These are phyloP conservation scores for Nakazawaea anatomiae DNA, from an alignment of 805 yeast genomes.

Conservation along the genomic window DNA sequence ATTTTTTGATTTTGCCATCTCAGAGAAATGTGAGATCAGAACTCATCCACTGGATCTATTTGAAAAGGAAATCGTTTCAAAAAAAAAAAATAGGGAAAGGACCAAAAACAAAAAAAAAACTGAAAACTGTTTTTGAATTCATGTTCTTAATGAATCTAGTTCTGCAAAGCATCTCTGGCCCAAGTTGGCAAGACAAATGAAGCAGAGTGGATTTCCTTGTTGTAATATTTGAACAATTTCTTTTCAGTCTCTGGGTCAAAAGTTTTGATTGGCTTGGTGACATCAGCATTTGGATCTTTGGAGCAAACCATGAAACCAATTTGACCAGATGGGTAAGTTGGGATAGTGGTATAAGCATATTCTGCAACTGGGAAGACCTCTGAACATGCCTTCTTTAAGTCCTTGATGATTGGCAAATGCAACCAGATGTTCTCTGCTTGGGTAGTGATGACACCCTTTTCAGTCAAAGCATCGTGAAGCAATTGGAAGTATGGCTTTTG, in stretches of 20 bases:
- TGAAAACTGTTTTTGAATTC: slow-evolving; percentile 6
- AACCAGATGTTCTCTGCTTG: slow-evolving; percentile 83
- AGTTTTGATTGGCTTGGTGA: slow-evolving; percentile 47
- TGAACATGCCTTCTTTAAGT: slow-evolving; percentile 41
- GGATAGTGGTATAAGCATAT: slow-evolving; percentile 77
- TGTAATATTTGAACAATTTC: slow-evolving; percentile 57
- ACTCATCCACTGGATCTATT: neutral
- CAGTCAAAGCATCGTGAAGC: slow-evolving; percentile 54
- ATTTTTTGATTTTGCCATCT: neutral
- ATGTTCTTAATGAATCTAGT: neutral
- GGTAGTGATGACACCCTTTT: slow-evolving; percentile 68
- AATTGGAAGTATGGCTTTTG: slow-evolving; percentile 71
- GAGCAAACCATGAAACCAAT: slow-evolving; percentile 73
- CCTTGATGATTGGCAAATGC: slow-evolving; percentile 45
- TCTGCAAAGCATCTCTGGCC: slow-evolving; percentile 43
- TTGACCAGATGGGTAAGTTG: slow-evolving; percentile 86
- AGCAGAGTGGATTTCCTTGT: slow-evolving; percentile 56
- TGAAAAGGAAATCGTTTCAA: slow-evolving; percentile 5
- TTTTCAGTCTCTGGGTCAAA: slow-evolving; percentile 40
- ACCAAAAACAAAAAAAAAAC: slow-evolving; percentile 9
- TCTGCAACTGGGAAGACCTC: slow-evolving; percentile 55
- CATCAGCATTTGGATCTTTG: slow-evolving; percentile 40
- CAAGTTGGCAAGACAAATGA: slow-evolving; percentile 77
- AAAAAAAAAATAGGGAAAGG: slow-evolving; percentile 6
- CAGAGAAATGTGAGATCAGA: neutral